These are phyloP conservation scores for Saposhnikovia divaricata DNA, from an alignment of 129 eudicot species.

Conservation along the genomic window DNA sequence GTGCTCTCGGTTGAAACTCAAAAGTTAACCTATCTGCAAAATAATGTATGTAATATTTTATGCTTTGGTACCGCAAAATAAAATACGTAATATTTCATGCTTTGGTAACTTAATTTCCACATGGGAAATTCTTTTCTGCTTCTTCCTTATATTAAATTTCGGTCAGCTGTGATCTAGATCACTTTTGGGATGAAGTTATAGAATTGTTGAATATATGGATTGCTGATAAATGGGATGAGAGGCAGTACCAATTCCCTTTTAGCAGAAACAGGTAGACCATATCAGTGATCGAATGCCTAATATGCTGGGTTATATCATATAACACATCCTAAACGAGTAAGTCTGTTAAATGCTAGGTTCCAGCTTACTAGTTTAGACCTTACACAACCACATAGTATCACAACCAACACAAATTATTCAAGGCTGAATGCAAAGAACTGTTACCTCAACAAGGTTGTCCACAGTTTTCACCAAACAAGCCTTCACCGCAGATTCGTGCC, in stretches of 20 bases:
- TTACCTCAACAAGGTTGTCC: slow-evolving; percentile 4
- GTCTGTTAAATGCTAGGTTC: background rate
- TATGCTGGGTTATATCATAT: background rate
- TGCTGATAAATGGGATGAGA: background rate
- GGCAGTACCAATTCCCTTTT: background rate
- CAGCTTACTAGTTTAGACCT: background rate
- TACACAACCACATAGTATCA: background rate
- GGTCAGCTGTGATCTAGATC: background rate
- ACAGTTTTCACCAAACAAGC: background rate
- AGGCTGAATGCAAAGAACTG: background rate
- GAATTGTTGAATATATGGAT: background rate
- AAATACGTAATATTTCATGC: too few species aligned
- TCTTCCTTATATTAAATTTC: too few species aligned
- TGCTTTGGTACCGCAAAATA: too few species aligned
- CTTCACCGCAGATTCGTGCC: background rate
- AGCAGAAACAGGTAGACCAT: background rate
- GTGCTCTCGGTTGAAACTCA: background rate
- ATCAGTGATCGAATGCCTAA: background rate
- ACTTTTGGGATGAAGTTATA: background rate
- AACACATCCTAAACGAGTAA: background rate
- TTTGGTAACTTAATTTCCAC: too few species aligned
- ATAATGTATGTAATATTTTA: background rate
- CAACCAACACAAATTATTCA: background rate
- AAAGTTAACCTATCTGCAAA: background rate
- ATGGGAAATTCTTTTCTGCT: too few species aligned